Evolutionary conservation across 805 yeast genomes (phyloP), one percentile per base, ranked within the genome.

Genomic region (Candida ortonii): DNA sequence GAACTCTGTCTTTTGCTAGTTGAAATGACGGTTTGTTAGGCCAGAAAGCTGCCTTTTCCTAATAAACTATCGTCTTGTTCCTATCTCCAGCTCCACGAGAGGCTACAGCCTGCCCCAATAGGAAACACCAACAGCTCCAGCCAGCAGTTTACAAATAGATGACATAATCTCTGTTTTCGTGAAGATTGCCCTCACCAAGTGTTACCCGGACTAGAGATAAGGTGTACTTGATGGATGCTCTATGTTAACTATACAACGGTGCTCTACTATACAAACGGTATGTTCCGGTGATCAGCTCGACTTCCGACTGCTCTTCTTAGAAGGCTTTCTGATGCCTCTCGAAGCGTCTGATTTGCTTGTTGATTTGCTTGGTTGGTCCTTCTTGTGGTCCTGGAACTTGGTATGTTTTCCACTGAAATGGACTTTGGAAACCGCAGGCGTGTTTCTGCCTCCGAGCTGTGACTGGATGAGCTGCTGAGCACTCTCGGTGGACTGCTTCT

Each of bases 371-470:
- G 14, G 23, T 24, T 6, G 38, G 17, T 8, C 27, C 19, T n/a
- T 38, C 27, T 7, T 29, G 36, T 30, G 27, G 11, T 42, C 45
- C 12, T 37, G 34, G 44, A 76, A 77, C 41, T 64, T 72, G 1
- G 73, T 75, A 44, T 76, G 82, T 29, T 62, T 72, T 0, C 78
- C 78, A 44, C 71, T 61, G 41, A 77, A 77, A 42, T 74, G 70
- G 7, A 61, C 65, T 7, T 57, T 58, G 27, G 79, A 71, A 20
- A 77, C 77, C 1, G 82, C 77, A 3, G 82, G 77, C 8, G 59
- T 59, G 5, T 22, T 10, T 12, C 23, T 19, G 28, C 34, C 38
- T 4, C 45, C 38, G 22, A 47, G 36, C 28, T 53, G 53, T 4
- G 37, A 38, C 7, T 42, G 34, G 3, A 52, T 68, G 35, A 69